These are phyloP conservation scores for Tubosaeta brunneosetosa DNA, from an alignment of 768 basidiomycete genomes.

Conservation along the genomic window DNA sequence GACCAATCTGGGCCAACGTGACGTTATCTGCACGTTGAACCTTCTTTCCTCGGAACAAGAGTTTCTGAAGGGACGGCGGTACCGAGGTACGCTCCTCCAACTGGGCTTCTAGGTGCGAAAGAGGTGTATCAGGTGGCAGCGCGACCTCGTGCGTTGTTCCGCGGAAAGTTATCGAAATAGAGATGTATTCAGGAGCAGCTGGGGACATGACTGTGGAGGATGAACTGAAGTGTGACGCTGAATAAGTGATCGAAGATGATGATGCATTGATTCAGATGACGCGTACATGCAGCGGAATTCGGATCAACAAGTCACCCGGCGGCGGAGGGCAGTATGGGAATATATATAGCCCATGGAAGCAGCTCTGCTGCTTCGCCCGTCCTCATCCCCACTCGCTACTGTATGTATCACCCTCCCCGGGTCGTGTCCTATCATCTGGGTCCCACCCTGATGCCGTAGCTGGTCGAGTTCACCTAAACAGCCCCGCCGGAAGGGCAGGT, in stretches of 20 bases:
- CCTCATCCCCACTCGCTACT: too few relatives aligned
- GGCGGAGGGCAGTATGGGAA: too few relatives aligned
- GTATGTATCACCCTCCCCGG: too few relatives aligned
- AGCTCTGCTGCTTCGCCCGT: too few relatives aligned
- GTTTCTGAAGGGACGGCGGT: constrained; percentile 62
- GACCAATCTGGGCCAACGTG: constrained; percentile 43
- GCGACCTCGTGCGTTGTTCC: constrained; percentile 46
- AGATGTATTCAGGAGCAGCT: constrained; percentile 7
- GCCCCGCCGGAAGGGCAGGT: too few relatives aligned
- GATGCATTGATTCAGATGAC: too few relatives aligned
- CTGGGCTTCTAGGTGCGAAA: constrained; percentile 46
- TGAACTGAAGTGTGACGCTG: background rate
- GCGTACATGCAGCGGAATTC: too few relatives aligned
- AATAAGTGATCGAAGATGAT: background rate
- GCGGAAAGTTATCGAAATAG: constrained; percentile 40
- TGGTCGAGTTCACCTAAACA: too few relatives aligned
- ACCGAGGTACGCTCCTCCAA: constrained; percentile 65
- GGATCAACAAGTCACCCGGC: too few relatives aligned
- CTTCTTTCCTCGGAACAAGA: constrained; percentile 68
- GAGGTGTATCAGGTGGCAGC: constrained; percentile 44
- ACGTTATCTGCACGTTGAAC: constrained; percentile 25
- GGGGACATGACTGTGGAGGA: constrained; percentile 10
- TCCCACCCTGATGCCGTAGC: too few relatives aligned
- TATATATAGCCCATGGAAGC: too few relatives aligned
- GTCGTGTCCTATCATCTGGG: too few relatives aligned